Evolutionary conservation across 257 asterid species (phyloP), one percentile per base, ranked within the genome.

Genomic region (Plantago elongata): DNA sequence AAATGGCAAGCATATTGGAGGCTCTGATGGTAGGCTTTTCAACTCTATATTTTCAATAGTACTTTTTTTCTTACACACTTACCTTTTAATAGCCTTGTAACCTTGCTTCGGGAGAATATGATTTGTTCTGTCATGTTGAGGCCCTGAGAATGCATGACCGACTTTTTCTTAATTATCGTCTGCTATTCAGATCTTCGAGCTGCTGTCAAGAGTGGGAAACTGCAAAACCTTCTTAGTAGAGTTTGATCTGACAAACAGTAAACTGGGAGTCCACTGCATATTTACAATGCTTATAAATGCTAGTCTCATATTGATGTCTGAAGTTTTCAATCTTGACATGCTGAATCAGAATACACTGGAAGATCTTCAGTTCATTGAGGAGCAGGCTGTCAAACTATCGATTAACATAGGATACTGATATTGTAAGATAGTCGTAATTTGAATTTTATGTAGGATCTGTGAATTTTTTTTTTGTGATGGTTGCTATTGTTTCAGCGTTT

Each of bases 1-100:
- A 63, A 89, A 92, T 69, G 96, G 99, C 60, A 92, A 92, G 84
- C 95, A 92, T 63, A 79, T 92, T 62, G 99, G 99, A 64, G 96
- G 99, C 17, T 89, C 85, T 44, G 99, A 89, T 61, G 96, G 99
- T 89, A 76, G 30, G 74, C 68, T 55, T 60, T 40, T 48, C 61
- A 62, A 51, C 14, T 68, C 58, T 45, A 51, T 27, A 42, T 47
- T 45, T 16, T 10, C 16, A 62, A 11, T 30, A 11, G 42, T 7
- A n/a, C 14, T n/a, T 29, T 16, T 40, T 50, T 11, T 47, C 29
- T 0, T n/a, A n/a, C n/a, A n/a, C 13, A 9, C 15, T 10, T 38
- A 7, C 55, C 38, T 11, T 15, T 27, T 22, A 29, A 5, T 46
- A 11, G 11, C 30, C 27, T 14, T 9, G 5, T 22, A 40, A 22